A percentile compares a stretch with the other conserved stretches of the same genome.
Conservation (phyloP, 2,329 filamentous ascomycete genomes). For the Pseudocercospora macadamiae region DNA sequence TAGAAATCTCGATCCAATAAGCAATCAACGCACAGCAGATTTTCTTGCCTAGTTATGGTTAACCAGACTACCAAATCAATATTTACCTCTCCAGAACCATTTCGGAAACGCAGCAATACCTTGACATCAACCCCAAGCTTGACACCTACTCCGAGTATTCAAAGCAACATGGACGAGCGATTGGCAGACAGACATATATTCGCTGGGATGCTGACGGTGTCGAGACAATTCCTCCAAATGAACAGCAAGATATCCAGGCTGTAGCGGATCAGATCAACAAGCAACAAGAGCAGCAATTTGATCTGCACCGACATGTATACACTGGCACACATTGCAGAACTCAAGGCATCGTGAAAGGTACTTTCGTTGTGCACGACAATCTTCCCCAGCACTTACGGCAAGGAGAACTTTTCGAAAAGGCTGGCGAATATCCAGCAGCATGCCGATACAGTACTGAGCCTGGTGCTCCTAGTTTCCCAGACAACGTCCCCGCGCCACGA, state of each 20-base stretch:
- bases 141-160: neutral
- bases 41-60: constrained; percentile 13
- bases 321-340: constrained; percentile 51
- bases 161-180: constrained; percentile 12
- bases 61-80: constrained; percentile 21
- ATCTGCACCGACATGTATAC: constrained; percentile 45
- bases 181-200: constrained; percentile 19
- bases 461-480: constrained; percentile 44
- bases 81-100: constrained; percentile 17
- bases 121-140: neutral
- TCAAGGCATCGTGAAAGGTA: constrained; percentile 54
- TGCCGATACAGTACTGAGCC: constrained; percentile 41
- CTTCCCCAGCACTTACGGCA: constrained; percentile 50
- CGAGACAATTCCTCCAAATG: constrained; percentile 44
- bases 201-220: constrained; percentile 37
- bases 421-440: constrained; percentile 37
- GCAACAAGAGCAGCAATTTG: constrained; percentile 50
- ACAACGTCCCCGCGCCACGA: constrained; percentile 49
- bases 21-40: neutral
- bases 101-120: neutral
- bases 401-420: constrained; percentile 41
- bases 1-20: neutral
- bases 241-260: constrained; percentile 50
- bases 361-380: constrained; percentile 46
- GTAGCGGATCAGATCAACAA: constrained; percentile 51